These are phyloP conservation scores for Casuarina equisetifolia DNA, from an alignment of 306 rosid species.

Conservation along the genomic window DNA sequence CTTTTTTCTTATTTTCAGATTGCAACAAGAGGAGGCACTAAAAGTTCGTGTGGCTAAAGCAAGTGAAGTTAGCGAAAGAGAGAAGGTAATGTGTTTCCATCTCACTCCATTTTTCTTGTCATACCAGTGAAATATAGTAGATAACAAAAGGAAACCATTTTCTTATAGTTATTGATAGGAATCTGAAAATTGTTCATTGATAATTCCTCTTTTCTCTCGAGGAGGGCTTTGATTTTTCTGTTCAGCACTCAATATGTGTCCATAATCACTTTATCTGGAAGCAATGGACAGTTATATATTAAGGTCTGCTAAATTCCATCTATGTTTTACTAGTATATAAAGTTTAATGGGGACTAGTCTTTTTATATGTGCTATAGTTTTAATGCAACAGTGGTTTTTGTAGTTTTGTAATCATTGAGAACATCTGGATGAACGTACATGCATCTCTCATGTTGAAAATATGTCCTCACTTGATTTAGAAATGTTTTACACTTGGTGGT, in stretches of 20 bases:
- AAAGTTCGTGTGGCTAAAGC: constrained; percentile 78
- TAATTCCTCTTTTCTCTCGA: background rate
- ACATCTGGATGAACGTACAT: background rate
- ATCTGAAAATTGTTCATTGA: constrained; percentile 5
- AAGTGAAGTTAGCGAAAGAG: constrained; percentile 75
- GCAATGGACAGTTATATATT: background rate
- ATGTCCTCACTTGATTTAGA: background rate
- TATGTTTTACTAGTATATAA: background rate
- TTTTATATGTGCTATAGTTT: background rate
- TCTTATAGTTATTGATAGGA: constrained; percentile 5
- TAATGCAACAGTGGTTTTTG: background rate
- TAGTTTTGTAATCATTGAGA: background rate
- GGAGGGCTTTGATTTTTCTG: background rate
- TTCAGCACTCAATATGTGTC: background rate
- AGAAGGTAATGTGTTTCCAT: constrained; percentile 64
- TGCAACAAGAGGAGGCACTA: constrained; percentile 87
- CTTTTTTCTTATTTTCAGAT: constrained; percentile 42
- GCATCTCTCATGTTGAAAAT: background rate
- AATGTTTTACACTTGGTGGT: background rate
- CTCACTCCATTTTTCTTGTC: constrained; percentile 19
- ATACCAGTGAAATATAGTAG: constrained; percentile 13
- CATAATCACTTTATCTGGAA: background rate
- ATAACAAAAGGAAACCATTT: constrained; percentile 11
- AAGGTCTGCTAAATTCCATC: background rate
- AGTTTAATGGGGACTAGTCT: background rate